Evolutionary conservation across 768 basidiomycete genomes (phyloP), one percentile per base, ranked within the genome.

Genomic region (Paxillus involutus): DNA sequence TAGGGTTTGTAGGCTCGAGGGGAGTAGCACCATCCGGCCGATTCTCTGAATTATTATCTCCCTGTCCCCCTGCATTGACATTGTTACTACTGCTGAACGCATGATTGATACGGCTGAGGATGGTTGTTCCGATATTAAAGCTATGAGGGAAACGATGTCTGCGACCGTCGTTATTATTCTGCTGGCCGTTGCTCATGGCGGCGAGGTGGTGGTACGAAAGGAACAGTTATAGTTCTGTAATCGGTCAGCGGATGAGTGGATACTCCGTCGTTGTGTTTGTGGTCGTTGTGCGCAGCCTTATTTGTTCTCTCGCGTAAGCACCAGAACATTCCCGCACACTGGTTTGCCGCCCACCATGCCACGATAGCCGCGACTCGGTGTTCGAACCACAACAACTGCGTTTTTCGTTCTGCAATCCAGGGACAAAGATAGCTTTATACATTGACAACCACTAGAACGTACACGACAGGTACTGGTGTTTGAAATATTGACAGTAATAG

Each of bases 21-120:
- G 55, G 40, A 13, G 59, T 55, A 5, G 51, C 32, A 6, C 45
- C 42, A 19, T 47, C 35, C 11, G 44, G 21, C 13, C 21, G 43
- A 49, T 42, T 45, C 12, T 48, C 58, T 17, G 43, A 26, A 35
- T 12, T 13, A 6, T 43, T 16, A 4, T 26, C 49, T 14, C 44
- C 26, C 17, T 36, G 53, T 42, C 35, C 51, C 6, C 52, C 53
- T n/a, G 39, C 26, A n/a, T 30, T 5, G 8, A 55, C 40, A 45
- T 41, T 51, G 10, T 56, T 57, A 44, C 44, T 53, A 0, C n/a
- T 35, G 6, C 61, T 12, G 12, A 72, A 67, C 33, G 70, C 69
- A 26, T 70, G 69, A 53, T 72, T 70, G 13, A 70, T 58, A 44
- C 65, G 69, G 36, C 69, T 63, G 33, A 70, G 59, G 35, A 70